phyloP scores from a whole-genome alignment of 176 grass and related monocot species.

The Juncus effusus region DNA sequence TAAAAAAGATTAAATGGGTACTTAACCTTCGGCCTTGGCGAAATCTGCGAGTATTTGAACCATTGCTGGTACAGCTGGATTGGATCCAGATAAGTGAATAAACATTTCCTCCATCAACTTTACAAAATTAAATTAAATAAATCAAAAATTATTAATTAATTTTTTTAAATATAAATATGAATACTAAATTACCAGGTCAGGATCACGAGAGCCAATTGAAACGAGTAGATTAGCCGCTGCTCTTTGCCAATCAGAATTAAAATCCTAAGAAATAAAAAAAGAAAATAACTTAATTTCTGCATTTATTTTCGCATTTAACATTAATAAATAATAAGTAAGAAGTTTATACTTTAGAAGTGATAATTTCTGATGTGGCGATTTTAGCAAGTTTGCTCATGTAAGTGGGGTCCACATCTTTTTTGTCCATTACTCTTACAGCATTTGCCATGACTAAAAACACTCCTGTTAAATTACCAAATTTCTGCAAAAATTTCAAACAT shows the following conservation, averaged over 20 bases:
- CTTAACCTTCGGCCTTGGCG: conserved; percentile 74
- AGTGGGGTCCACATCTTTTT: conserved; percentile 36
- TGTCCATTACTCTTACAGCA: conserved; percentile 60
- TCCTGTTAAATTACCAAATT: conserved; percentile 85
- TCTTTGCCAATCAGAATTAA: conserved; percentile 94
- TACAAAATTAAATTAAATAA: conserved; percentile 17
- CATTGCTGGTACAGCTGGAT: conserved; percentile 85
- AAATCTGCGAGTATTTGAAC: conserved; percentile 97
- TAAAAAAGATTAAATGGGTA: conserved; percentile 28
- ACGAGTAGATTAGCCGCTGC: conserved; percentile 83
- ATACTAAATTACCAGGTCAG: conserved; percentile 64
- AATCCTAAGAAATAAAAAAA: conserved; percentile 49
- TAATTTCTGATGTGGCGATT: conserved; percentile 74
- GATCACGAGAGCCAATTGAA: conserved; percentile 81
- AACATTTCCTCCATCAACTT: conserved; percentile 98
- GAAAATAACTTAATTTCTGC: not conserved
- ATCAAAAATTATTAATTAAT: conserved; percentile 3
- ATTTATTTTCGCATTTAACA: conserved; percentile 20
- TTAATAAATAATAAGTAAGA: not conserved
- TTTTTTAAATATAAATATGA: not conserved
- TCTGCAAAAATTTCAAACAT: conserved; percentile 30
- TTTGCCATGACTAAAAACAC: conserved; percentile 91
- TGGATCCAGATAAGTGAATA: conserved; percentile 88
- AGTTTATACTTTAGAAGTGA: conserved; percentile 75
- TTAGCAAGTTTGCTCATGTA: conserved; percentile 70